A percentile compares a stretch with the other conserved stretches of the same genome.
Evolutionary conservation across 2,329 filamentous ascomycete species (phyloP).

Genomic region (Phyllachora maydis): DNA sequence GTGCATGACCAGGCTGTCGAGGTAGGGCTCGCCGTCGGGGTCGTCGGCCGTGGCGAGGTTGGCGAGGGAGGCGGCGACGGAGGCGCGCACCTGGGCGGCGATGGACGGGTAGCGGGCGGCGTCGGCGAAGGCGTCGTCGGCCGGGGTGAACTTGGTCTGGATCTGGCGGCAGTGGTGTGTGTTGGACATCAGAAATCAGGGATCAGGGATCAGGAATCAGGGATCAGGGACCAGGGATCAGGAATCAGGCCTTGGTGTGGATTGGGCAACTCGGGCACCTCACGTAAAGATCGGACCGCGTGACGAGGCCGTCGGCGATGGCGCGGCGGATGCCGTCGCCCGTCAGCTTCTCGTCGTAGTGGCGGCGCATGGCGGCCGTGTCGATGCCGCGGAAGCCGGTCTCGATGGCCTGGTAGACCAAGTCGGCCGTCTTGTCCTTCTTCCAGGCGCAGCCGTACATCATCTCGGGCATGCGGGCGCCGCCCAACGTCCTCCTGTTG

Average conservation of each 20-base stretch:
- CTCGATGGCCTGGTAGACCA: constrained; percentile 48
- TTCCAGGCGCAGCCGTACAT: constrained; percentile 84
- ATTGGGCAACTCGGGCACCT: too few relatives aligned
- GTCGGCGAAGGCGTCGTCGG: constrained; percentile 30
- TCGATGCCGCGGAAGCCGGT: constrained; percentile 56
- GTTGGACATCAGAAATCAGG: too few relatives aligned
- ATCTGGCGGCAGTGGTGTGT: too few relatives aligned
- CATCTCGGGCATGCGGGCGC: constrained; percentile 25
- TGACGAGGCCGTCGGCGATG: constrained; percentile 35
- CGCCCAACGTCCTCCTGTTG: too few relatives aligned
- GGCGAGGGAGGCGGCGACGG: constrained; percentile 42
- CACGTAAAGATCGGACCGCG: constrained; percentile 35
- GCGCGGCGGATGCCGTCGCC: constrained; percentile 44
- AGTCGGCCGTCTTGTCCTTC: constrained; percentile 39
- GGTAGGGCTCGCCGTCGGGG: constrained; percentile 18
- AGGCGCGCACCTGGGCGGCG: constrained; percentile 45
- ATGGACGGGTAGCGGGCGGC: constrained; percentile 41
- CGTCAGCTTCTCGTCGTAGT: constrained; percentile 56
- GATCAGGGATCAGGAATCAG: neutral
- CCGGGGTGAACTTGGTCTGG: constrained; percentile 67
- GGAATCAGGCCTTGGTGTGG: constrained; percentile 1
- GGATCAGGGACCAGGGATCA: too few relatives aligned
- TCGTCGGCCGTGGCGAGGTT: constrained; percentile 29
- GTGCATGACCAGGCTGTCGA: constrained; percentile 63
- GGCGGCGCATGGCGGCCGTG: constrained; percentile 58